Conservation (phyloP, 1,284 basidiomycete species). For the Taiwanofungus camphoratus region DNA sequence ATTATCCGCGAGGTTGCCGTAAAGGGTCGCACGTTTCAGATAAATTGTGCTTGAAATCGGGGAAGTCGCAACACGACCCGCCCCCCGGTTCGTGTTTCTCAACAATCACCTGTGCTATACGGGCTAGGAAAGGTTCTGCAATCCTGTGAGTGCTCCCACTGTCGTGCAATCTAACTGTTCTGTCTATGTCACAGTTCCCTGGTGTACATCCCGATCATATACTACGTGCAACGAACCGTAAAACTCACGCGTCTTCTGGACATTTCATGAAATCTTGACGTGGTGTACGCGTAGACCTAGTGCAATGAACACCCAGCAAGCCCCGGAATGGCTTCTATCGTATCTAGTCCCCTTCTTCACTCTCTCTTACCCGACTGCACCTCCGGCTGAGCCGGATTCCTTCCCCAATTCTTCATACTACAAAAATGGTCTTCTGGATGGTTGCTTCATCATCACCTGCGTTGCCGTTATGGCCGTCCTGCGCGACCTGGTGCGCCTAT, state of each 20-base stretch:
- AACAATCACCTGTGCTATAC: too few relatives aligned
- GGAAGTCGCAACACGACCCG: too few relatives aligned
- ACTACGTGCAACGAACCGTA: constrained; percentile 5
- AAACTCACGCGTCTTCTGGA: constrained; percentile 10
- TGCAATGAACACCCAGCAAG: constrained; percentile 29
- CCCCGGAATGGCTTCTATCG: constrained; percentile 41
- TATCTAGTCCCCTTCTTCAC: constrained; percentile 63
- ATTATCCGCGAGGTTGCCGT: too few relatives aligned
- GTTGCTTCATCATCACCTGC: constrained; percentile 65
- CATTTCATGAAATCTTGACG: constrained; percentile 25
- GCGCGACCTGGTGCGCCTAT: constrained; percentile 70
- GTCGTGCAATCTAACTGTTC: too few relatives aligned
- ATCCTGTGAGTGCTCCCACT: too few relatives aligned
- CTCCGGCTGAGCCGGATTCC: constrained; percentile 57
- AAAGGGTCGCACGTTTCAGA: too few relatives aligned
- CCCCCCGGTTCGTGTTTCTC: too few relatives aligned
- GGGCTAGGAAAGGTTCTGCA: too few relatives aligned
- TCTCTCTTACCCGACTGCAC: constrained; percentile 64
- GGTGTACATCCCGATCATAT: constrained; percentile 1
- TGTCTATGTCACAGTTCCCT: not conserved
- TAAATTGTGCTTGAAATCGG: too few relatives aligned
- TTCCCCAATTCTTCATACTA: constrained; percentile 67
- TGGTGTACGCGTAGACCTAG: constrained; percentile 13
- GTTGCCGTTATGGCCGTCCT: constrained; percentile 76
- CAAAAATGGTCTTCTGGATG: constrained; percentile 63